Percentiles rank a stretch among this genome's conserved stretches.
Conservation (phyloP, 2,329 filamentous ascomycete genomes). For the Aureobasidium sp. region DNA sequence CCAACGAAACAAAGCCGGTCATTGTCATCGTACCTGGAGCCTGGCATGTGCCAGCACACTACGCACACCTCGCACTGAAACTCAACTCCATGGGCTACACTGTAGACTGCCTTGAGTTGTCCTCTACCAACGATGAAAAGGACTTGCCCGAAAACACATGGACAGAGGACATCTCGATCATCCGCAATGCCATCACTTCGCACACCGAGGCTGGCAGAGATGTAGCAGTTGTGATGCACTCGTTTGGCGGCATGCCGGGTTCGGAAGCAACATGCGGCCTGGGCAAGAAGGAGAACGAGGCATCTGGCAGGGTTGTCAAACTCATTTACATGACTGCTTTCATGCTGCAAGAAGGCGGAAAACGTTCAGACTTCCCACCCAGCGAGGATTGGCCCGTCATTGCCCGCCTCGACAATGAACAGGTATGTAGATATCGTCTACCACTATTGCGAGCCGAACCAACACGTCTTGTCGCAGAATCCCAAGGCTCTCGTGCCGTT, state of each 20-base stretch:
- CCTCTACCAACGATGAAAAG: background rate
- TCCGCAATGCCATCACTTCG: constrained; percentile 18
- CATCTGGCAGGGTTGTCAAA: constrained; percentile 17
- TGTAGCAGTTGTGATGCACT: constrained; percentile 24
- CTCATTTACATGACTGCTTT: constrained; percentile 22
- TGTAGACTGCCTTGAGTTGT: constrained; percentile 2
- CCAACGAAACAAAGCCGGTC: constrained; percentile 4
- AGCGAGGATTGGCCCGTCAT: background rate
- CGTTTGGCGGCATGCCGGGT: constrained; percentile 23
- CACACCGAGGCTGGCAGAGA: constrained; percentile 20
- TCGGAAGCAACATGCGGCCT: constrained; percentile 21
- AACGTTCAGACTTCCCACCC: background rate
- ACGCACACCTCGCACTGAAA: constrained; percentile 15
- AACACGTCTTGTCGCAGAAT: background rate
- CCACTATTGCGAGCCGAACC: background rate
- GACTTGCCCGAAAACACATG: background rate
- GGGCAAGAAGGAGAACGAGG: constrained; percentile 12
- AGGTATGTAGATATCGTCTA: background rate
- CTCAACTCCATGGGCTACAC: constrained; percentile 20
- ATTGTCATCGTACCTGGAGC: constrained; percentile 24
- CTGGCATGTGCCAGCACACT: constrained; percentile 20
- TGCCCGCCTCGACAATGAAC: background rate
- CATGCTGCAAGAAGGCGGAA: background rate
- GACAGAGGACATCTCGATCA: background rate
- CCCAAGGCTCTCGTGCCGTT: background rate